These are phyloP conservation scores for Protomyces inouyei DNA, from an alignment of 1,139 yeast genomes.

Conservation along the genomic window DNA sequence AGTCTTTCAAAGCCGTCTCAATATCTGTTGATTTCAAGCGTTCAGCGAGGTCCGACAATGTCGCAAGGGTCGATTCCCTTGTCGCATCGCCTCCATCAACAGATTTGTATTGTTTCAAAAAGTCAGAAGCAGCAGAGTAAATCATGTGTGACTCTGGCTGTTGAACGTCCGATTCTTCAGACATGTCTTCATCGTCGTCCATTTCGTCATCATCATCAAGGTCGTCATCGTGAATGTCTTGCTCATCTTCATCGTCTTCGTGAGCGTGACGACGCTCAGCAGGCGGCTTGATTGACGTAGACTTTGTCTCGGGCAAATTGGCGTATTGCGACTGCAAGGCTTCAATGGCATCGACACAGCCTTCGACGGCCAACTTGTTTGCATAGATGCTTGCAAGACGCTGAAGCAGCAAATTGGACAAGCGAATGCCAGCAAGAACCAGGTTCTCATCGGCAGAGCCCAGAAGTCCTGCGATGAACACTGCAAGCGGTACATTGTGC, in stretches of 20 bases:
- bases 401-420: constrained; percentile 47
- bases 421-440: constrained; percentile 35
- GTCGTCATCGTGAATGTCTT: constrained; percentile 32
- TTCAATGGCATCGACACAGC: constrained; percentile 55
- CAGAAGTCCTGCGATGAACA: constrained; percentile 62
- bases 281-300: background rate
- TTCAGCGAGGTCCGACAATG: constrained; percentile 48
- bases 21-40: constrained; percentile 36
- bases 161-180: constrained; percentile 30
- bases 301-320: constrained; percentile 10
- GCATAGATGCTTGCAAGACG: constrained; percentile 48
- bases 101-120: background rate
- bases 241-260: constrained; percentile 27
- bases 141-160: constrained; percentile 15
- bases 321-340: constrained; percentile 24
- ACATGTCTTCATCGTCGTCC: constrained; percentile 36
- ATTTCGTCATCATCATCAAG: constrained; percentile 37
- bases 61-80: constrained; percentile 1
- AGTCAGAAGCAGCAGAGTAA: constrained; percentile 31
- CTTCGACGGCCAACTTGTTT: constrained; percentile 62
- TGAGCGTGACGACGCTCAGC: background rate
- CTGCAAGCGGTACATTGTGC: constrained; percentile 38
- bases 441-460: constrained; percentile 9
- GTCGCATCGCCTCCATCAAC: constrained; percentile 1
- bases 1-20: background rate